phyloP scores from a whole-genome alignment of 371 early-diverging fungal genomes.

The Apophysomyces trapeziformis region DNA sequence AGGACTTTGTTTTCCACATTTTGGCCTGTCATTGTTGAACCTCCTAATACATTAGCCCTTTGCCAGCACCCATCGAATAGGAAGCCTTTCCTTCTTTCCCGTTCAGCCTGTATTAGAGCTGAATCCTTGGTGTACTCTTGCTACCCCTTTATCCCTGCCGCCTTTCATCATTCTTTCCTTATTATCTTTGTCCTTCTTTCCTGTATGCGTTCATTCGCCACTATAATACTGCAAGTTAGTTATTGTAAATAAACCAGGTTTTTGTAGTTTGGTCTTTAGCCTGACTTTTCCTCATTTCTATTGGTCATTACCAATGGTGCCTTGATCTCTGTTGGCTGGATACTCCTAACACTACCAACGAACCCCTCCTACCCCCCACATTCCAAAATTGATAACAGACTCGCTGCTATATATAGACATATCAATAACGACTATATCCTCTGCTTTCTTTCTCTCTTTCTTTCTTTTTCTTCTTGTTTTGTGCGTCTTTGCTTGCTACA shows the following conservation, averaged over 20 bases:
- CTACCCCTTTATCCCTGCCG: constrained; percentile 6
- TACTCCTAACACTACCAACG: neutral
- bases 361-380: neutral
- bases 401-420: constrained; percentile 2
- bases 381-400: constrained; percentile 9
- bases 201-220: neutral
- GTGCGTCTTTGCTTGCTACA: neutral
- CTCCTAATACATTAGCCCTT: constrained; percentile 4
- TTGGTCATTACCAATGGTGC: constrained; percentile 5
- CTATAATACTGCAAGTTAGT: neutral
- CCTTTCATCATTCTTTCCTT: constrained; percentile 2
- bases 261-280: neutral
- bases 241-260: neutral
- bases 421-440: constrained; percentile 7
- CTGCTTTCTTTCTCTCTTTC: constrained; percentile 6
- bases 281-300: constrained; percentile 3
- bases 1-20: neutral
- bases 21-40: neutral
- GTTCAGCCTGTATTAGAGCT: neutral
- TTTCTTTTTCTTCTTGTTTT: constrained; percentile 5
- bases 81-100: constrained; percentile 5
- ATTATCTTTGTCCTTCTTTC: no score
- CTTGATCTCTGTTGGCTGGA: neutral
- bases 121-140: neutral
- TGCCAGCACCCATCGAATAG: neutral